Base-by-base conservation (phyloP, 345 rosid species). In the Aethionema arabicum region DNA sequence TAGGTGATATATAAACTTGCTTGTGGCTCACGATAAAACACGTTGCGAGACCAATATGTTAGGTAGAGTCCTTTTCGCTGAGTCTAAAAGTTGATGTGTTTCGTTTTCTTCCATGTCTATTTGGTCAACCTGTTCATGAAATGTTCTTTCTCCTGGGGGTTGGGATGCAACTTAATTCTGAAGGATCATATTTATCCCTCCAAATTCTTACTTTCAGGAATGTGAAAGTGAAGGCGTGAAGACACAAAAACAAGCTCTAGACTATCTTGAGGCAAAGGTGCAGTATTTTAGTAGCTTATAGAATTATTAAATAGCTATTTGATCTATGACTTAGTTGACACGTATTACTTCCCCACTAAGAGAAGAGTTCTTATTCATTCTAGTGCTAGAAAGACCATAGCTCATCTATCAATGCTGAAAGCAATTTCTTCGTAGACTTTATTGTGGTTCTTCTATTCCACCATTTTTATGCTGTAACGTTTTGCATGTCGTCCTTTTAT, bases 191-290 rank as follows among this genome's bases (percentile, higher is more conserved):
- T 55, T 47, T 62, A 38, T 55, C 27, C 42, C 21, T 55, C 11
- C 0, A 10, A 31, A 48, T 13, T 15, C 50, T 52, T 61, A 9
- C 59, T 73, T 75, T 63, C 84, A 92, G 98, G 98, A 92, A 76
- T 92, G 95, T 75, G 82, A 85, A n/a, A 72, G 74, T 53, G 63
- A 68, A 30, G 77, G 75, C 45, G 76, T 92, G 51, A 76, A 70
- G 68, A 83, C 95, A 11, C 83, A 58, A 47, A 66, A 70, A 59
- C 78, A 85, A 74, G 98, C 98, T 40, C 71, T 90, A 74, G 86
- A 79, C 27, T 81, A 72, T 72, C 97, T 92, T 30, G 95, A 89
- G 72, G 68, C 76, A 52, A 80, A 81, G 93, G 98, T 92, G 44
- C 58, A 42, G 29, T 64, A 7, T 67, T 73, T 70, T 36, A 42